Evolutionary conservation across 2,329 filamentous ascomycete genomes (phyloP).

Genomic region (Alternaria atra): DNA sequence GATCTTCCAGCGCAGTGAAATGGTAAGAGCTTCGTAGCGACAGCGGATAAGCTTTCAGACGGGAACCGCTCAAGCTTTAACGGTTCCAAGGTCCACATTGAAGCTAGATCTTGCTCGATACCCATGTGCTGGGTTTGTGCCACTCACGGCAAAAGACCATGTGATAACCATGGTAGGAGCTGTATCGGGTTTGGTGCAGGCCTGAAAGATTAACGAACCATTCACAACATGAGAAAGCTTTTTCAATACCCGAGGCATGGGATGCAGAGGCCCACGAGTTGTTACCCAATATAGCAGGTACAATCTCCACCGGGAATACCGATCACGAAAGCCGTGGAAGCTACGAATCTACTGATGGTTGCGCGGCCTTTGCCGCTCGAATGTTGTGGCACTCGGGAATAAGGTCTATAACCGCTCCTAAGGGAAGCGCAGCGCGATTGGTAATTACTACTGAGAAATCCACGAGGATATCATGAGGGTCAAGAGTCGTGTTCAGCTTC

Average conservation of each 20-base stretch:
- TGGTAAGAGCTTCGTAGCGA: neutral
- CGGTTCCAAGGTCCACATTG: neutral
- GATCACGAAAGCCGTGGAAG: neutral
- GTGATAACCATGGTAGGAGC: conserved; percentile 15
- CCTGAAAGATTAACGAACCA: neutral
- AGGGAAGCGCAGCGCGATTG: neutral
- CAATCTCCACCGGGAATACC: conserved; percentile 1
- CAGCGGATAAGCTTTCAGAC: neutral
- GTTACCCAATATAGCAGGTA: conserved; percentile 10
- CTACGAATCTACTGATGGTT: neutral
- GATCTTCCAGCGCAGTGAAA: neutral
- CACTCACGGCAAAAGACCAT: conserved; percentile 7
- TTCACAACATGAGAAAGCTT: conserved; percentile 4
- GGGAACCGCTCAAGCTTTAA: conserved; percentile 2
- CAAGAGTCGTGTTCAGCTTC: neutral
- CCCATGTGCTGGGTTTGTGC: conserved; percentile 2
- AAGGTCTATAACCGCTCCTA: neutral
- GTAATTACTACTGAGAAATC: neutral
- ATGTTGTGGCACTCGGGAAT: neutral
- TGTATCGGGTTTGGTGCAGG: conserved; percentile 5
- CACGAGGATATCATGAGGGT: neutral
- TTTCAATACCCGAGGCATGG: neutral
- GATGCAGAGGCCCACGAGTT: conserved; percentile 5
- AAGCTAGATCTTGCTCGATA: neutral
- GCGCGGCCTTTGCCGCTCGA: neutral